Conservation (phyloP, 768 basidiomycete species). For the Kwoniella shandongensis region DNA sequence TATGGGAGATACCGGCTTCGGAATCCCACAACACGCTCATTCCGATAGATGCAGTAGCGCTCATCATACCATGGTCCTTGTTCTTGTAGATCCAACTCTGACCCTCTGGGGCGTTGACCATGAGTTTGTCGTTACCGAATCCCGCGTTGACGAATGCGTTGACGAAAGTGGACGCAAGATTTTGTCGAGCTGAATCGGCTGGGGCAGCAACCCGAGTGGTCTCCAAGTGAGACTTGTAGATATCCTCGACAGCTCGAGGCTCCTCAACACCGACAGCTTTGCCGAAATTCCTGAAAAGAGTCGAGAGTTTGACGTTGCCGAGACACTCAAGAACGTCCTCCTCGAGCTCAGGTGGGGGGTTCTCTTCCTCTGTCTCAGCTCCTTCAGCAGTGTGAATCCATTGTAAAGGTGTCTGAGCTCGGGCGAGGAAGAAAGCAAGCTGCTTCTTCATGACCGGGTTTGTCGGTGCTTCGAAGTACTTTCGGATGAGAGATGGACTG, state of each 20-base stretch:
- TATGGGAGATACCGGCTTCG: conserved; percentile 85
- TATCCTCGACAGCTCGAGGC: conserved; percentile 88
- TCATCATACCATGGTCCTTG: conserved; percentile 99
- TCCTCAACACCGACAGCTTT: conserved; percentile 89
- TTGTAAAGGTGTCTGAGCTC: conserved; percentile 83
- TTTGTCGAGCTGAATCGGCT: conserved; percentile 89
- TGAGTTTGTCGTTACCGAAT: conserved; percentile 96
- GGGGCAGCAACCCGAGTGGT: conserved; percentile 76
- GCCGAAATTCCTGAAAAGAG: conserved; percentile 84
- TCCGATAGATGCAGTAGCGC: conserved; percentile 90
- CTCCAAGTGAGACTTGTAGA: conserved; percentile 95
- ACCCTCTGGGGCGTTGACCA: conserved; percentile 94
- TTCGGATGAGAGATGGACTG: conserved; percentile 72
- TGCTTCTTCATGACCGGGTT: conserved; percentile 95
- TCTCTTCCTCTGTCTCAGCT: conserved; percentile 60
- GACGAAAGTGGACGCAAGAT: conserved; percentile 94
- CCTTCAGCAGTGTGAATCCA: conserved; percentile 70
- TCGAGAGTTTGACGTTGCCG: conserved; percentile 78
- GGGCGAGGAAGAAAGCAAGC: conserved; percentile 87
- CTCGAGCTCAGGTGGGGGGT: conserved; percentile 64
- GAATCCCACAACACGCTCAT: conserved; percentile 94
- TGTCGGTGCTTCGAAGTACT: conserved; percentile 84
- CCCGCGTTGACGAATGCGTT: conserved; percentile 99
- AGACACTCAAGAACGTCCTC: conserved; percentile 83
- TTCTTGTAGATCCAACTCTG: conserved; percentile 99